A percentile compares a stretch with the other conserved stretches of the same genome.
Evolutionary conservation across 768 basidiomycete species (phyloP).

Genomic region (Panus rudis): DNA sequence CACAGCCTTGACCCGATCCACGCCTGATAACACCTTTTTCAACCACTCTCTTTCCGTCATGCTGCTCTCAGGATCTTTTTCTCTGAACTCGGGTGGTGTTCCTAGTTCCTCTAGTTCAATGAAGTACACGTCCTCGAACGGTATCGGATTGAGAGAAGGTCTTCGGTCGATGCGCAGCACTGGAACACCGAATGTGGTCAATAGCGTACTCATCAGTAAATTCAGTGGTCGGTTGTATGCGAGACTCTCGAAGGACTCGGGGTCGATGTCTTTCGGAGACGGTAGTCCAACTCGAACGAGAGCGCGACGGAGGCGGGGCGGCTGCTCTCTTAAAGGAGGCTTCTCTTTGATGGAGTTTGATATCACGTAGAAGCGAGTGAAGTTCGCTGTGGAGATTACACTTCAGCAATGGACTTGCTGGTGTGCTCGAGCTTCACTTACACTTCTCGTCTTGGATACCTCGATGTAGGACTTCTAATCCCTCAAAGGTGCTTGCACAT

Average conservation of each 20-base stretch:
- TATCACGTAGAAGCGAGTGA: conserved; percentile 63
- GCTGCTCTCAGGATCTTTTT: conserved; percentile 2
- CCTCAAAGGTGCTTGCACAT: conserved; percentile 51
- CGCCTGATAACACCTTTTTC: conserved; percentile 27
- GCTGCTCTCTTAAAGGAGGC: conserved; percentile 17
- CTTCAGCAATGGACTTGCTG: no score
- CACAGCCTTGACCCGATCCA: conserved; percentile 25
- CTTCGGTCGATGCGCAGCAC: conserved; percentile 57
- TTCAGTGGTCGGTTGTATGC: conserved; percentile 9
- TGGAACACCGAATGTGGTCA: conserved; percentile 34
- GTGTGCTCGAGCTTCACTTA: conserved; percentile 19
- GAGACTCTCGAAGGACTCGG: conserved; percentile 1
- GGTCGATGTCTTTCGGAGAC: conserved; percentile 1
- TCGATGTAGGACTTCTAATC: conserved; percentile 52
- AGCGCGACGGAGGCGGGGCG: conserved; percentile 23
- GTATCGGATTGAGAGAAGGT: conserved; percentile 38
- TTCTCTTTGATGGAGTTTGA: conserved; percentile 28
- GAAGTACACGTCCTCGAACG: conserved; percentile 59
- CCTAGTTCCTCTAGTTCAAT: conserved; percentile 41
- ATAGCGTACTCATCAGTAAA: conserved; percentile 19
- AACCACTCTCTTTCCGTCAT: no score
- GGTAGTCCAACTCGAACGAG: conserved; percentile 31
- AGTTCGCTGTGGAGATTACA: conserved; percentile 40
- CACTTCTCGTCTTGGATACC: conserved; percentile 59
- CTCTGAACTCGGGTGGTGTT: background rate